Conservation (phyloP, 2,329 filamentous ascomycete genomes). For the Cordyceps tenuipes region DNA sequence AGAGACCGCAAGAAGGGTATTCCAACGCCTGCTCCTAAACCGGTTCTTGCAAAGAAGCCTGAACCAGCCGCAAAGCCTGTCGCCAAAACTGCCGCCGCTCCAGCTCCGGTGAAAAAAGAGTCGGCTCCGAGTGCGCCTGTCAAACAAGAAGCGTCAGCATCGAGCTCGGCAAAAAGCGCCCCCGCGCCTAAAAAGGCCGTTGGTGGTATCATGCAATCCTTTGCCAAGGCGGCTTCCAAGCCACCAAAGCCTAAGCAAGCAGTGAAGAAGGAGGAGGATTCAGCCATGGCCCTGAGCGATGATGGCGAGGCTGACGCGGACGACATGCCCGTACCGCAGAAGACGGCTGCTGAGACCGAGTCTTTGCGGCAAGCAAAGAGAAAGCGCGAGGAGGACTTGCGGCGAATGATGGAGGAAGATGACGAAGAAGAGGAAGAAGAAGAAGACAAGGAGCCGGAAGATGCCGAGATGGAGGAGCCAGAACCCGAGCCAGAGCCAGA, state of each 20-base stretch:
- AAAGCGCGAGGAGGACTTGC: constrained; percentile 31
- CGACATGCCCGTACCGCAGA: constrained; percentile 23
- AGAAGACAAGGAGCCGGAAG: constrained; percentile 40
- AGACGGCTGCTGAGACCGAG: constrained; percentile 18
- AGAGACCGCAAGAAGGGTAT: constrained; percentile 34
- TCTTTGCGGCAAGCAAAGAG: constrained; percentile 23
- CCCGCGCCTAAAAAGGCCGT: constrained; percentile 46
- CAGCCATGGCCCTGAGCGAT: constrained; percentile 26
- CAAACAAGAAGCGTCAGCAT: constrained; percentile 19
- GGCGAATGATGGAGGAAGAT: constrained; percentile 44
- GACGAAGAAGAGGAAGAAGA: constrained; percentile 40
- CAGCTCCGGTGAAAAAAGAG: constrained; percentile 1
- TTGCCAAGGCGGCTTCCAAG: constrained; percentile 51
- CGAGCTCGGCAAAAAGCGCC: constrained; percentile 22
- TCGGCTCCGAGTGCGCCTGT: constrained; percentile 1
- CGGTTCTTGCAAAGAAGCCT: constrained; percentile 23
- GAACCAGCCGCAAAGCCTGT: constrained; percentile 17
- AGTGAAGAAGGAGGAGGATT: constrained; percentile 22
- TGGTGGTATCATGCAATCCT: constrained; percentile 65
- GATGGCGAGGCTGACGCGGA: constrained; percentile 33
- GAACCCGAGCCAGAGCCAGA: constrained; percentile 28
- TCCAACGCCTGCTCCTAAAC: constrained; percentile 16
- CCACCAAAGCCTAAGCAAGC: constrained; percentile 41
- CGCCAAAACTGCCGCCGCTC: constrained; percentile 14
- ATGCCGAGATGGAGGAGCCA: constrained; percentile 30